Evolutionary conservation across 768 basidiomycete species (phyloP), one percentile per base, ranked within the genome.

Genomic region (Cystofilobasidium bisporidii): DNA sequence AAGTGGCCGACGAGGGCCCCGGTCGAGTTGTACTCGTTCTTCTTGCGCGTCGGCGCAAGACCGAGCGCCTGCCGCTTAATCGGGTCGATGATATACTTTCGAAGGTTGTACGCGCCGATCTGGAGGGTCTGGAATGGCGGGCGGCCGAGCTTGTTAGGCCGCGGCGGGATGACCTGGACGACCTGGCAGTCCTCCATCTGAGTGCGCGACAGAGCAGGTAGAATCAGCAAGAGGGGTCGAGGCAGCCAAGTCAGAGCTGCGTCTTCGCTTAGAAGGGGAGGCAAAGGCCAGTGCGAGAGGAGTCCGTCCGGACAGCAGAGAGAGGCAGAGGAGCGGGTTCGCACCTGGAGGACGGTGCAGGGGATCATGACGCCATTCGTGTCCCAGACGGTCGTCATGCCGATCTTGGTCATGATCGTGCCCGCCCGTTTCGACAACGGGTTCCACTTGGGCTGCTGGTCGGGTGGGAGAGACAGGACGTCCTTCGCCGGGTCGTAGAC

Each of bases 331-430:
- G 38, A 36, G 30, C n/a, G 28, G 14, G 32, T n/a, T 72, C 82
- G 71, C 71, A 91, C 94, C 83, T 98, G 92, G 47, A 99, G 83
- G 58, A 99, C 85, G 0, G 96, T 99, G 33, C 96, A 91, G 1
- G 96, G 94, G 71, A 88, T 81, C 59, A 88, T 82, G 41, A 84
- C 85, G 30, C 96, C 96, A 67, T 90, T 86, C 75, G 87, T 83
- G 74, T 92, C 89, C 89, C 91, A 98, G 74, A 98, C 79, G 18
- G 84, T 84, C 14, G 89, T 87, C 96, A 98, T 98, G 55, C 96
- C 96, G 65, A 91, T 85, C 81, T 99, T 99, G 67, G 87, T 83
- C 30, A 91, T 94, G 76, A 99, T 87, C 70, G 96, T 81, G 11
- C 96, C 96, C 0, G 92, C 94, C 66, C 96, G 83, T 71, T 88